A percentile compares a stretch with the other conserved stretches of the same genome.
These are phyloP conservation scores for Russula sp. DNA, from an alignment of 768 basidiomycete genomes.

Conservation along the genomic window DNA sequence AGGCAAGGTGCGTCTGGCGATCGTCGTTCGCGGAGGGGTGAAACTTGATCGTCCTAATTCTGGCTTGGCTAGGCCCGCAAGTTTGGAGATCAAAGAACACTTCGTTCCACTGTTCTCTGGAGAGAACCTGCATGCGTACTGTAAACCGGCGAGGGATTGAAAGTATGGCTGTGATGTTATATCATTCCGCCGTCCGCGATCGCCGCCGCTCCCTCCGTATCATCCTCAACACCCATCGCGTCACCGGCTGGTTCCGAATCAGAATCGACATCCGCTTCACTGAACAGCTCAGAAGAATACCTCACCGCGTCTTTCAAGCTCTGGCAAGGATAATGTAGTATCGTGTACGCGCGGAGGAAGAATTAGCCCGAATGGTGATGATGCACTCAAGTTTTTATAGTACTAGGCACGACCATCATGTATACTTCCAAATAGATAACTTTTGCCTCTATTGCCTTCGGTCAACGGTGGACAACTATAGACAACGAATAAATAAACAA, in stretches of 20 bases:
- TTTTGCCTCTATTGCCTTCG: neutral
- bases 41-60: neutral
- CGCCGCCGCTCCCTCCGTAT: too few species aligned
- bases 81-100: constrained; percentile 21
- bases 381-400: too few species aligned
- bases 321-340: too few species aligned
- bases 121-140: constrained; percentile 17
- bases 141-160: constrained; percentile 10
- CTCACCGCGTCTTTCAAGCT: too few species aligned
- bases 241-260: too few species aligned
- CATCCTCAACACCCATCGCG: too few species aligned
- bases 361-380: too few species aligned
- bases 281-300: too few species aligned
- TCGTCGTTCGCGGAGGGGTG: too few species aligned
- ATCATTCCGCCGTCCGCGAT: too few species aligned
- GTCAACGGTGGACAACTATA: constrained; percentile 14
- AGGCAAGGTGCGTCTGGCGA: constrained; percentile 21
- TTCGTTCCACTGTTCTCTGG: constrained; percentile 18
- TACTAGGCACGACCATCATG: neutral
- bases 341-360: too few species aligned
- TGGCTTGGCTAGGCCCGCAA: constrained; percentile 12
- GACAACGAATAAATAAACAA: constrained; percentile 15
- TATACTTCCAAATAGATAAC: neutral
- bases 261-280: too few species aligned
- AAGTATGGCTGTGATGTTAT: neutral